Conservation (phyloP, 345 rosid species). For the Trapa bicornis region DNA sequence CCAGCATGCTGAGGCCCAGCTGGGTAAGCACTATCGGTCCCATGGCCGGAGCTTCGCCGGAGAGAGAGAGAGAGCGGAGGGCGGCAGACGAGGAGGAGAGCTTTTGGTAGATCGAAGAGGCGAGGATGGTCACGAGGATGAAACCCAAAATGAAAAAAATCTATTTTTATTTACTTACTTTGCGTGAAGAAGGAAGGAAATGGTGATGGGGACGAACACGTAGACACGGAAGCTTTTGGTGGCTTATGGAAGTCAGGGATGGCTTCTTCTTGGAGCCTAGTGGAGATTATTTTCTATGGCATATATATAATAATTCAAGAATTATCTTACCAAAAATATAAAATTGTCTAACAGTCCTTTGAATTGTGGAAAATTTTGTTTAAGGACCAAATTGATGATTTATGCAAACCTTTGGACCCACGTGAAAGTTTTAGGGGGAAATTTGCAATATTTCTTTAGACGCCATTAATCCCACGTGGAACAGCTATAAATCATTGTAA, state of each 20-base stretch:
- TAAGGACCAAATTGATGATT: too few relatives aligned
- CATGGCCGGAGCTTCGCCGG: constrained; percentile 20
- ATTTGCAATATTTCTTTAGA: too few relatives aligned
- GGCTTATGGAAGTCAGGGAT: constrained; percentile 4
- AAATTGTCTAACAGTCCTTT: too few relatives aligned
- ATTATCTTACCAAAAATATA: too few relatives aligned
- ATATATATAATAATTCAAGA: too few relatives aligned
- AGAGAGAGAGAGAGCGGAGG: neutral
- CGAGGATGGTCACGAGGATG: neutral
- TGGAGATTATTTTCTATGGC: neutral
- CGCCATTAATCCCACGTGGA: too few relatives aligned
- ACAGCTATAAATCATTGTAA: too few relatives aligned
- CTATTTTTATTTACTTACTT: neutral
- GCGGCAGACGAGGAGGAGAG: neutral
- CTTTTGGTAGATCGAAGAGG: neutral
- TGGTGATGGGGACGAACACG: constrained; percentile 40
- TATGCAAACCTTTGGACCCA: too few relatives aligned
- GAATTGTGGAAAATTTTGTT: too few relatives aligned
- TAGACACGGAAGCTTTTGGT: constrained; percentile 20
- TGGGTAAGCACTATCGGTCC: constrained; percentile 65
- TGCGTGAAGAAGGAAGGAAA: constrained; percentile 6
- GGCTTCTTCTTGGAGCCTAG: constrained; percentile 15
- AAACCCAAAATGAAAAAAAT: neutral
- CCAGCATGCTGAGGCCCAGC: constrained; percentile 73
- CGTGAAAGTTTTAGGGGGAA: too few relatives aligned